phyloP scores from a whole-genome alignment of 2,329 filamentous ascomycete species.

The Fusarium temperatum region DNA sequence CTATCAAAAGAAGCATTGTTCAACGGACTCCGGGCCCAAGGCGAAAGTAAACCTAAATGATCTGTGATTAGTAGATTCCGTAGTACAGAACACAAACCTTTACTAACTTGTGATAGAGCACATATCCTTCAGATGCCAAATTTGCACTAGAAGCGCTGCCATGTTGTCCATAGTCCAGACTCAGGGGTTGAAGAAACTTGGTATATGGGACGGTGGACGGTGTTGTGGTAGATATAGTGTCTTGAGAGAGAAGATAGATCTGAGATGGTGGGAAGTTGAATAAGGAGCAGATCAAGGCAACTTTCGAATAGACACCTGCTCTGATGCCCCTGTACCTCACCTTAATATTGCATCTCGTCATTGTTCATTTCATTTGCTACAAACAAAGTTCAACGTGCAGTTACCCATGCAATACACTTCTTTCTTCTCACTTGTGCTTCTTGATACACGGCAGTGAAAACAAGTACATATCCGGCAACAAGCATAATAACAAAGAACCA shows the following conservation, averaged over 20 bases:
- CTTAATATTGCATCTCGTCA: too few relatives aligned
- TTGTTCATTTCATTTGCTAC: too few relatives aligned
- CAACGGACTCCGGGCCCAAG: background rate
- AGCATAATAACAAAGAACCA: too few relatives aligned
- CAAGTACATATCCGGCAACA: too few relatives aligned
- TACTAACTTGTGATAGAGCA: accelerated
- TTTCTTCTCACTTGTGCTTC: too few relatives aligned
- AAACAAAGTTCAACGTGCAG: too few relatives aligned
- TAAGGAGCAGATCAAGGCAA: background rate
- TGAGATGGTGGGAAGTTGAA: background rate
- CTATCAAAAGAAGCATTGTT: background rate
- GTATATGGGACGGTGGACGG: background rate
- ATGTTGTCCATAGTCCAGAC: background rate
- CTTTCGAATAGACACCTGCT: too few relatives aligned
- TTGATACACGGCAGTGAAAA: too few relatives aligned
- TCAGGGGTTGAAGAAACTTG: background rate
- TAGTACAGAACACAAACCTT: background rate
- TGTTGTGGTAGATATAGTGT: accelerated
- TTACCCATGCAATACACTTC: too few relatives aligned
- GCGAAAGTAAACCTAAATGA: background rate
- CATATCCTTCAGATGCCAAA: background rate
- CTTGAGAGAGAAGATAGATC: background rate
- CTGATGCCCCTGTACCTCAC: too few relatives aligned
- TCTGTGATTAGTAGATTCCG: background rate
- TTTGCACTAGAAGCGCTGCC: background rate